Evolutionary conservation across 805 yeast genomes (phyloP).

Genomic region (Metschnikowia peoriensis): DNA sequence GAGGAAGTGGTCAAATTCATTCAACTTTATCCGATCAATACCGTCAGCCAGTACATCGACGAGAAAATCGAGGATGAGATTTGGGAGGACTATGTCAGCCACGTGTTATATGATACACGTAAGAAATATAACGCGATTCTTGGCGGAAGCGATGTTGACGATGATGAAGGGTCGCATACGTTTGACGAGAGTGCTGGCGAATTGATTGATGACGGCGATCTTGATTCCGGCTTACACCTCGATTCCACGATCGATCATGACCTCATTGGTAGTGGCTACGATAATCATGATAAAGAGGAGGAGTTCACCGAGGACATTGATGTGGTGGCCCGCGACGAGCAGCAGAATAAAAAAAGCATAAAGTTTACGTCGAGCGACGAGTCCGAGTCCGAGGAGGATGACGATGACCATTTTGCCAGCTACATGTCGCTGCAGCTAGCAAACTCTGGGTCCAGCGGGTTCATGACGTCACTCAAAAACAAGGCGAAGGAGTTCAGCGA

Average conservation of each 20-base stretch:
- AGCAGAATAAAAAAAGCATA: constrained; percentile 9
- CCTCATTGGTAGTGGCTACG: constrained; percentile 26
- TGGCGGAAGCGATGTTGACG: constrained; percentile 63
- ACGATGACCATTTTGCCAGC: constrained; percentile 60
- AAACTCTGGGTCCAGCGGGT: constrained; percentile 42
- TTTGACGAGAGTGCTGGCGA: constrained; percentile 37
- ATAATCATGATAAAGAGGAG: constrained; percentile 24
- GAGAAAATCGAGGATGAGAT: constrained; percentile 40
- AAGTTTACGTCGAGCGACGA: constrained; percentile 24
- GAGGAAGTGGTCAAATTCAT: constrained; percentile 32
- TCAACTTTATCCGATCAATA: constrained; percentile 37
- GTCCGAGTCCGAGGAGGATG: constrained; percentile 37
- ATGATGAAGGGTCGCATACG: constrained; percentile 24
- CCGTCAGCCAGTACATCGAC: constrained; percentile 38
- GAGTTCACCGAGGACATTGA: constrained; percentile 19
- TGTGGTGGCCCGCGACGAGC: constrained; percentile 11
- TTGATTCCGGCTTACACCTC: constrained; percentile 30
- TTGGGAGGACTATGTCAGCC: constrained; percentile 83
- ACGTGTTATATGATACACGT: constrained; percentile 81
- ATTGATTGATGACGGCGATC: constrained; percentile 33
- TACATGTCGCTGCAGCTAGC: constrained; percentile 77
- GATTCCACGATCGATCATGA: constrained; percentile 33
- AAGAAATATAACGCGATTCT: constrained; percentile 92
- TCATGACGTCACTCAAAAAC: constrained; percentile 46
- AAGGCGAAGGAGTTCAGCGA: constrained; percentile 22